phyloP scores from a whole-genome alignment of 2,329 filamentous ascomycete species.

The Aureobasidium namibiae region DNA sequence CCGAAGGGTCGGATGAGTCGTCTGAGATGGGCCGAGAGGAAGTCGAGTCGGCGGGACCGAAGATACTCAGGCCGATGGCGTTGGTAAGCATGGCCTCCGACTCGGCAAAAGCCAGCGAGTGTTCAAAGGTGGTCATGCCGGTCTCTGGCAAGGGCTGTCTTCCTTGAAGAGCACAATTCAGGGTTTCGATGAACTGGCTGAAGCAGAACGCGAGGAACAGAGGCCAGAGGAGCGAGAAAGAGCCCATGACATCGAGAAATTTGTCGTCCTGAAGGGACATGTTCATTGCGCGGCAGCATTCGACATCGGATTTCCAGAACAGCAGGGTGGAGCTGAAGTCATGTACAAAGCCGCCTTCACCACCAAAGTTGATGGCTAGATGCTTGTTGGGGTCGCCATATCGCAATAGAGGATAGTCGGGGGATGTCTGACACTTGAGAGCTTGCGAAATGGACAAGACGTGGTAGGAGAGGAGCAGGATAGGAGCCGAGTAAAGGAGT shows the following conservation, averaged over 20 bases:
- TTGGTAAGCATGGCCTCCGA: conserved; percentile 81
- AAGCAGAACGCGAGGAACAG: conserved; percentile 60
- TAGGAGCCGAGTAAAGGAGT: conserved; percentile 60
- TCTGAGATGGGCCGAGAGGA: conserved; percentile 21
- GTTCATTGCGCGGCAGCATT: conserved; percentile 64
- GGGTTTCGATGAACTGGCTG: conserved; percentile 81
- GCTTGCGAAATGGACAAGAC: conserved; percentile 66
- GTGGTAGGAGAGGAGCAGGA: conserved; percentile 62
- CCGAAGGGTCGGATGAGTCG: conserved; percentile 17
- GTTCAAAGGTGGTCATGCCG: conserved; percentile 93
- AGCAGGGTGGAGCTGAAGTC: conserved; percentile 62
- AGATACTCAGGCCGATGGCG: conserved; percentile 67
- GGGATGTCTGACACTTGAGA: conserved; percentile 78
- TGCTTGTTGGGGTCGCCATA: conserved; percentile 37
- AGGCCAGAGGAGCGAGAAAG: conserved; percentile 67
- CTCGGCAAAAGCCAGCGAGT: conserved; percentile 91
- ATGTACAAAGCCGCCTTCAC: conserved; percentile 61
- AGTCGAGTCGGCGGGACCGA: conserved; percentile 39
- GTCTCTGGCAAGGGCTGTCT: conserved; percentile 73
- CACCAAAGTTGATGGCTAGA: conserved; percentile 42
- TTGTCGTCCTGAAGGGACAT: conserved; percentile 57
- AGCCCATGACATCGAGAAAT: conserved; percentile 57
- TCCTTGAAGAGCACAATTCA: conserved; percentile 82
- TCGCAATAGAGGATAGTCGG: conserved; percentile 36
- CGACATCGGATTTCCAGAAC: conserved; percentile 63